Evolutionary conservation across 805 yeast genomes (phyloP).

Genomic region (Scheffersomyces ergatensis): DNA sequence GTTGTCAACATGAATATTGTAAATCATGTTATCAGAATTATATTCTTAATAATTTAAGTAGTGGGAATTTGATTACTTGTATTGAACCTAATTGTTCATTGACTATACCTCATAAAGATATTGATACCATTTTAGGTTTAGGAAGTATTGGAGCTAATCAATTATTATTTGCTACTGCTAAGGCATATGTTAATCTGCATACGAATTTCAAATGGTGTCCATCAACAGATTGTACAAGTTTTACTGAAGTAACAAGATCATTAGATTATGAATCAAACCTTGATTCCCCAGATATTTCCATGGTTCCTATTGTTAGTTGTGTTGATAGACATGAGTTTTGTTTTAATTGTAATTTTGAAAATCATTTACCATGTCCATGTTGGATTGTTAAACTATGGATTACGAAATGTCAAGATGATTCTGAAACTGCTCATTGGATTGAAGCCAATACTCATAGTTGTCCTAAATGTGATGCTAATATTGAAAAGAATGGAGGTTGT

Average conservation of each 20-base stretch:
- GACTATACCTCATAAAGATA: slow-evolving; percentile 41
- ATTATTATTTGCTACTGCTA: slow-evolving; percentile 38
- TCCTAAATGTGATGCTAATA: slow-evolving; percentile 74
- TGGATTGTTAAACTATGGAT: slow-evolving; percentile 67
- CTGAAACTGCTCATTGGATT: slow-evolving; percentile 88
- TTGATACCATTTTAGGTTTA: slow-evolving; percentile 15
- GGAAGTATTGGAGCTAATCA: slow-evolving; percentile 25
- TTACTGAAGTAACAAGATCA: slow-evolving; percentile 38
- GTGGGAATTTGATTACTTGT: slow-evolving; percentile 58
- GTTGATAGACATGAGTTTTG: slow-evolving; percentile 70
- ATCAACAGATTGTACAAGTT: slow-evolving; percentile 68
- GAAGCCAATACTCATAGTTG: slow-evolving; percentile 80
- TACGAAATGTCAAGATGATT: slow-evolving; percentile 76
- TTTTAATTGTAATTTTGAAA: slow-evolving; percentile 67
- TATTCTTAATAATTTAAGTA: slow-evolving; percentile 40
- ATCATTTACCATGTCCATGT: slow-evolving; percentile 88
- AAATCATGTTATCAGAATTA: slow-evolving; percentile 64
- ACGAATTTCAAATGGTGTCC: slow-evolving; percentile 76
- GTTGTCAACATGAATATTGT: slow-evolving; percentile 76
- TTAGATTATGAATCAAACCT: slow-evolving; percentile 17
- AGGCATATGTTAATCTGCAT: slow-evolving; percentile 42
- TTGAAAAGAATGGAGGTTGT: slow-evolving; percentile 96
- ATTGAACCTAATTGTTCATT: slow-evolving; percentile 56
- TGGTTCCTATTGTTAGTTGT: slow-evolving; percentile 72
- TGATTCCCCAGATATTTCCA: slow-evolving; percentile 8